Conservation (phyloP, 129 eudicot genomes). For the Chrysanthemum seticuspe region DNA sequence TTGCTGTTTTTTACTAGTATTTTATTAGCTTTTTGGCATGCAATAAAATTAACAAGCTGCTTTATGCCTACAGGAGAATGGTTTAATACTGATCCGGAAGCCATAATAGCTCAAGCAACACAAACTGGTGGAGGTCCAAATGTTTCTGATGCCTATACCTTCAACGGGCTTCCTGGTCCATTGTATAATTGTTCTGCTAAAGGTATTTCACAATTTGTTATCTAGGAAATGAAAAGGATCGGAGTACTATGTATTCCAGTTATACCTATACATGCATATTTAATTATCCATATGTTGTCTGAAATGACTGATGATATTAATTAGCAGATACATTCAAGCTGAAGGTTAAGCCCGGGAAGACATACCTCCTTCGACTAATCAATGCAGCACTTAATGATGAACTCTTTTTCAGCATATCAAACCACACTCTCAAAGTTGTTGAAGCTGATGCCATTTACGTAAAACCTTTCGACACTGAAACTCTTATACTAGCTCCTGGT, state of each 20-base stretch:
- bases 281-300: no score
- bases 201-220: neutral
- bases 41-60: neutral
- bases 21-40: neutral
- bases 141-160: constrained; percentile 21
- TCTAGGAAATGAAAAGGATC: neutral
- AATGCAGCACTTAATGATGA: constrained; percentile 12
- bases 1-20: no score
- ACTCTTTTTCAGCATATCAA: constrained; percentile 32
- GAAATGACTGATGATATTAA: neutral
- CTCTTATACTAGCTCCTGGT: constrained; percentile 50
- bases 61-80: constrained; percentile 13
- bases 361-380: no score
- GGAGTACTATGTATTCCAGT: neutral
- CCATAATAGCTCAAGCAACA: constrained; percentile 20
- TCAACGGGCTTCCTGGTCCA: constrained; percentile 18
- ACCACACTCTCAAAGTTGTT: constrained; percentile 32
- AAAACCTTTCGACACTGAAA: constrained; percentile 40
- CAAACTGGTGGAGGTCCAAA: constrained; percentile 23
- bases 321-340: constrained; percentile 31
- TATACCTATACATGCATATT: neutral
- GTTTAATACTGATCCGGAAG: constrained; percentile 19
- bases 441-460: constrained; percentile 37
- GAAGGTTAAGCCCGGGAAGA: constrained; percentile 10
- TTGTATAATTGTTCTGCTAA: constrained; percentile 14